Evolutionary conservation across 2,329 filamentous ascomycete genomes (phyloP), one percentile per base, ranked within the genome.

Genomic region (Trichoderma simmonsii): DNA sequence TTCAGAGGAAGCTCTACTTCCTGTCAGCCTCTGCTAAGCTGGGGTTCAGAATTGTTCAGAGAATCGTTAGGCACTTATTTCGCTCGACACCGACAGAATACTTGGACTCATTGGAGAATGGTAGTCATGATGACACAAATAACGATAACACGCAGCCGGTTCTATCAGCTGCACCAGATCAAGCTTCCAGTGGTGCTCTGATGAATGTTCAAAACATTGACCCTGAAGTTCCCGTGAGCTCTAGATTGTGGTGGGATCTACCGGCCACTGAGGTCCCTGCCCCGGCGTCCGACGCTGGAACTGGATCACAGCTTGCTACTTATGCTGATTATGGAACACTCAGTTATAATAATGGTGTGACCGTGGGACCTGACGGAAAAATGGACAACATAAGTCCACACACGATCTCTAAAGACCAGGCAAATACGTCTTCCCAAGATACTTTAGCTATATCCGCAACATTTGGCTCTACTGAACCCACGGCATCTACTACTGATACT

Each of bases 21-120:
- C 72, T 81, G 2, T 82, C 81, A 2, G 77, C 76, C 63, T 81
- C 80, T 2, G 80, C 81, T 6, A 81, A 79, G 60, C 78, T 78
- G 3, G 82, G 80, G 1, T 77, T 81, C 30, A 77, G 81, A 21
- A 79, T 82, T 12, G 76, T 82, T 3, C 71, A 75, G 9, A 77
- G 77, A 28, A 77, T 81, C 54, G 56, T 30, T 7, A n/a, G 28
- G 15, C 28, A 32, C 14, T 0, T 69, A 2, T 34, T 60, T 32
- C 36, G 36, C 14, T 9, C 7, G 3, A 39, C 36, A 8, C 36
- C 56, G 4, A 8, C 3, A 2, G 56, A 60, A 3, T 34, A 69
- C n/a, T n/a, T 60, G 11, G 36, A 26, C 1, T 69, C 3, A 8
- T 3, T 69, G 26, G 26, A 30, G 6, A 14, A 7, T 39, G 64